Base-by-base conservation (phyloP, 1,139 yeast genomes). In the Candida sp. region DNA sequence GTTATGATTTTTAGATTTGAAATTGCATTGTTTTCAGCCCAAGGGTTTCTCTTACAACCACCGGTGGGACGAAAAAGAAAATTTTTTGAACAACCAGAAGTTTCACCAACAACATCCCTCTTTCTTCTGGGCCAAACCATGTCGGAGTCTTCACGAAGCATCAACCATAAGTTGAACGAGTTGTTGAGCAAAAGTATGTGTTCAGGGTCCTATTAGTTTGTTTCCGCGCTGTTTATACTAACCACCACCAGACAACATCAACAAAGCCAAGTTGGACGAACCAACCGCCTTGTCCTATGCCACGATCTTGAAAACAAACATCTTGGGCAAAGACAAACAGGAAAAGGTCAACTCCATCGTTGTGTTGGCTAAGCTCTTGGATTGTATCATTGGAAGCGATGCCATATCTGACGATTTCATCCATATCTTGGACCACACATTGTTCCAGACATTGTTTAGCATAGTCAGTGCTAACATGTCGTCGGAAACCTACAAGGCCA, bases 301-400 rank as follows among this genome's bases (percentile, higher is more conserved):
- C 42, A 56, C 66, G 26, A 63, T 68, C 5, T 68, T 80, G 40
- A 69, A 70, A 50, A 49, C 66, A 9, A 74, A 77, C 45, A 77
- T 80, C 46, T 63, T 77, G 50, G 82, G 82, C 11, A 70, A 70
- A 51, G 81, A 78, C 55, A 79, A 80, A 55, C 78, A 78, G 57
- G 85, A 80, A 54, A 79, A 78, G 58, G 81, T 80, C 50, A 81
- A 81, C 61, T 73, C 79, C 22, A 80, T 82, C 8, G 82, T 81
- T 11, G 83, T 81, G 6, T 67, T 82, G 50, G 83, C 85, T 33
- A 82, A 80, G 58, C 68, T 79, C 34, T 67, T 81, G 49, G 86
- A 82, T 50, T 74, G 77, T 54, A 63, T 76, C 26, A 63, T 69
- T 30, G 70, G 75, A 7, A 68, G 72, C 32, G 77, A 77, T 11